Conservation (phyloP, 1,284 basidiomycete genomes). For the Boletellus deceptivus region DNA sequence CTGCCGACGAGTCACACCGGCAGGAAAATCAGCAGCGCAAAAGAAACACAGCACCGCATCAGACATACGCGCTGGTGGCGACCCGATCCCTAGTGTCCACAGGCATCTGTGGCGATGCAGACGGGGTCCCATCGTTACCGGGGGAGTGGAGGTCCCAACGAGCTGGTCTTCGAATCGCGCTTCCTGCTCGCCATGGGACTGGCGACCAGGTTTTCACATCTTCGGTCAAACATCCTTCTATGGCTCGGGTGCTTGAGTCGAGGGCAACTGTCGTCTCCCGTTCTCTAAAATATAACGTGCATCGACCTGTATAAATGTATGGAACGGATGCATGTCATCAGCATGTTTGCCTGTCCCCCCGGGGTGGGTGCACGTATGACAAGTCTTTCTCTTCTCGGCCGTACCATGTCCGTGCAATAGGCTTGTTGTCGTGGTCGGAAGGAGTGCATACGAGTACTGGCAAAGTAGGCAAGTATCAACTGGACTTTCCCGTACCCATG, state of each 20-base stretch:
- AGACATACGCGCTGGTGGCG: too few relatives aligned
- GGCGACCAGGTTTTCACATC: constrained; percentile 22
- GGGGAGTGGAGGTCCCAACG: constrained; percentile 7
- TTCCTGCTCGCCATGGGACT: neutral
- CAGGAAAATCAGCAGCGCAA: neutral
- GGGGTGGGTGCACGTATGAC: too few relatives aligned
- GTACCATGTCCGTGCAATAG: neutral
- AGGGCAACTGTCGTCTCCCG: neutral
- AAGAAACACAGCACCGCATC: neutral
- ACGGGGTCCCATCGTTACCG: neutral
- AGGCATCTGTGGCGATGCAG: neutral
- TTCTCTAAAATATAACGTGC: too few relatives aligned
- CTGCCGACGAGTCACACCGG: too few relatives aligned
- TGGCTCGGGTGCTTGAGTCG: neutral
- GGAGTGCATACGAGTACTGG: constrained; percentile 2
- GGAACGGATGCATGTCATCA: too few relatives aligned
- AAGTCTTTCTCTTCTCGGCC: neutral
- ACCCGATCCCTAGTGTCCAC: neutral
- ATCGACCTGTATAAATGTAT: too few relatives aligned
- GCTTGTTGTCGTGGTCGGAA: constrained; percentile 9
- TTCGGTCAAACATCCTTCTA: constrained; percentile 25
- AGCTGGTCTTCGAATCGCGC: neutral
- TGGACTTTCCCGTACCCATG: neutral
- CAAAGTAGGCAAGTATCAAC: neutral
- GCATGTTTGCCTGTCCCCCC: too few relatives aligned